A percentile compares a stretch with the other conserved stretches of the same genome.
Conservation (phyloP, 2,329 filamentous ascomycete species). For the Penicillium sp. region DNA sequence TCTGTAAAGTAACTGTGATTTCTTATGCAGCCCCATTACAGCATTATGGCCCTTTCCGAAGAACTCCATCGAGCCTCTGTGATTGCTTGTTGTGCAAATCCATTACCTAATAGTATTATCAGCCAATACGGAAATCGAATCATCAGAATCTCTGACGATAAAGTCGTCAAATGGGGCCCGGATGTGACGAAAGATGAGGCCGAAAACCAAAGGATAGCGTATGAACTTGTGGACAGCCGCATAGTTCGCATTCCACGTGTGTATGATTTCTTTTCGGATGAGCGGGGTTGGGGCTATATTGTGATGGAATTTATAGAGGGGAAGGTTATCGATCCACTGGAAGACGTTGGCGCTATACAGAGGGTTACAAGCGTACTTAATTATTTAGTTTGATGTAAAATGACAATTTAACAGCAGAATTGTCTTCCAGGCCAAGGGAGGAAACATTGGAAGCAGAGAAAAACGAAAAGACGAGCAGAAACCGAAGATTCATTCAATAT, state of each 20-base stretch:
- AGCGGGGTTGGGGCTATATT: slow-evolving; percentile 19
- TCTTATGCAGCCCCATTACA: slow-evolving; percentile 1
- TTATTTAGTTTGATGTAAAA: no score
- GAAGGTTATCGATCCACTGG: slow-evolving; percentile 17
- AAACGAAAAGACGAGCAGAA: no score
- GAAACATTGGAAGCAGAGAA: no score
- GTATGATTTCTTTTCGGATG: slow-evolving; percentile 16
- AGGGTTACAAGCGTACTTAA: slow-evolving; percentile 14
- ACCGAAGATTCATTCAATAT: no score
- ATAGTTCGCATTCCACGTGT: slow-evolving; percentile 18
- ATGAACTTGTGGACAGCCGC: slow-evolving; percentile 14
- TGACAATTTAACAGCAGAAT: no score
- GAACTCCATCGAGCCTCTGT: slow-evolving; percentile 7
- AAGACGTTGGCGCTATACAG: slow-evolving; percentile 10
- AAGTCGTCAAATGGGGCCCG: slow-evolving; percentile 16
- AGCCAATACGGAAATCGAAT: slow-evolving; percentile 12
- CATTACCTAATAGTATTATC: slow-evolving; percentile 6
- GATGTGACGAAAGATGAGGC: slow-evolving; percentile 14
- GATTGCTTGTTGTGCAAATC: slow-evolving; percentile 9
- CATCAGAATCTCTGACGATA: slow-evolving; percentile 15
- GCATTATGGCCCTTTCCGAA: neutral
- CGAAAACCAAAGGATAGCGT: slow-evolving; percentile 13
- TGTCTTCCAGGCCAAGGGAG: no score
- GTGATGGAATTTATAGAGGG: slow-evolving; percentile 23
- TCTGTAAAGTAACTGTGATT: neutral